Conservation (phyloP, 2,329 filamentous ascomycete genomes). For the Arthrobotrys pseudoclavata region DNA sequence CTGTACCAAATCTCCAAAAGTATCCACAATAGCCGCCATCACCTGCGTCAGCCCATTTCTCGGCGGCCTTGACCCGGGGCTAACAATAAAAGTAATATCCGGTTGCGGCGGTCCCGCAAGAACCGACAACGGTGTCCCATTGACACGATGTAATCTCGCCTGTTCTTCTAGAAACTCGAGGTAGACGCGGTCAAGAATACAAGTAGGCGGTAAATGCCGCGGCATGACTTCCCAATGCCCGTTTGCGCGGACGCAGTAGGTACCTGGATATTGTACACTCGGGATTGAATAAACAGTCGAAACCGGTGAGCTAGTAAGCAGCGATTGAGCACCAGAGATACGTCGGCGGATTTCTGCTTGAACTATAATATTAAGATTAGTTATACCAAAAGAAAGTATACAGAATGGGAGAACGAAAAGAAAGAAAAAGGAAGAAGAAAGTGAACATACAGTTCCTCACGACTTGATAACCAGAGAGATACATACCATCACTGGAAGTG, state of each 20-base stretch:
- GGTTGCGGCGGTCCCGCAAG: conserved; percentile 84
- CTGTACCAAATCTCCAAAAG: conserved; percentile 83
- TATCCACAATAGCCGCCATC: conserved; percentile 85
- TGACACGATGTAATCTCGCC: conserved; percentile 74
- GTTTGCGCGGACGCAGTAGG: conserved; percentile 53
- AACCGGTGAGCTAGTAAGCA: conserved; percentile 49
- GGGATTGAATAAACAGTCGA: conserved; percentile 60
- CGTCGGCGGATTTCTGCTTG: conserved; percentile 49
- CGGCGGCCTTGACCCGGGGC: conserved; percentile 74
- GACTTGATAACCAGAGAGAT: conserved; percentile 14
- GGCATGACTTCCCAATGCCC: conserved; percentile 60
- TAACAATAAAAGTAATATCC: conserved; percentile 81
- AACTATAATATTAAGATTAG: conserved; percentile 39
- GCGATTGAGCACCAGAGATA: conserved; percentile 51
- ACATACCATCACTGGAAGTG: conserved; percentile 56
- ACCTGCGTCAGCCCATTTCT: conserved; percentile 85
- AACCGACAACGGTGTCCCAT: conserved; percentile 75
- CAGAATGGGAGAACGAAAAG: not conserved
- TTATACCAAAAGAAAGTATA: conserved; percentile 26
- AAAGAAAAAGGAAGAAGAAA: conserved; percentile 1
- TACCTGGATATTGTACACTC: conserved; percentile 51
- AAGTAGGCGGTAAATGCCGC: conserved; percentile 72
- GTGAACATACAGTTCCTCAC: conserved; percentile 19
- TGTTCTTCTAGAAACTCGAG: conserved; percentile 82
- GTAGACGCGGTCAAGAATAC: conserved; percentile 82